phyloP scores from a whole-genome alignment of 495 filamentous ascomycete genomes.

The Copromyces sp. region DNA sequence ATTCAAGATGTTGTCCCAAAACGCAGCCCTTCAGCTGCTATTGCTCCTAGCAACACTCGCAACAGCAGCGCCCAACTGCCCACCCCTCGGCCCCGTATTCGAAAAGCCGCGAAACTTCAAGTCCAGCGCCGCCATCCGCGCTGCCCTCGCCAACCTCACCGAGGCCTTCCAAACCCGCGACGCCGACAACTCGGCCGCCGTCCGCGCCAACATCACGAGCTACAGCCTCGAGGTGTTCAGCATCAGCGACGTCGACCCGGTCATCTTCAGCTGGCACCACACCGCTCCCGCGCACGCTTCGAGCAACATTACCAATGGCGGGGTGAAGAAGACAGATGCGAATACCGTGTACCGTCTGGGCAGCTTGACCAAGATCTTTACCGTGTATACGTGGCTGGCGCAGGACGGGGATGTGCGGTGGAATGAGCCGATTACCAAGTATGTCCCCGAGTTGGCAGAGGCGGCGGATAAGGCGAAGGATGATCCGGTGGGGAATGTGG shows the following conservation, averaged over 20 bases:
- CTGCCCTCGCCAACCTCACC: constrained; percentile 30
- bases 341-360: constrained; percentile 43
- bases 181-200: constrained; percentile 21
- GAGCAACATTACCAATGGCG: constrained; percentile 16
- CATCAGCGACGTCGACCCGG: constrained; percentile 21
- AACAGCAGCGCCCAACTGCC: constrained; percentile 30
- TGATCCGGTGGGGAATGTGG: constrained; percentile 34
- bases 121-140: constrained; percentile 21
- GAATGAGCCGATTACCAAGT: constrained; percentile 41
- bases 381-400: constrained; percentile 36
- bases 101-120: constrained; percentile 32
- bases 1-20: neutral
- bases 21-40: neutral
- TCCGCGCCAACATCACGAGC: constrained; percentile 34
- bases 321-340: constrained; percentile 28
- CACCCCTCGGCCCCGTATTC: constrained; percentile 39
- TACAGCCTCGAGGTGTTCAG: constrained; percentile 46
- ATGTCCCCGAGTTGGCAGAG: constrained; percentile 43
- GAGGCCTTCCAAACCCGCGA: constrained; percentile 22
- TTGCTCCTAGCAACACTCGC: constrained; percentile 2
- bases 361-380: constrained; percentile 41
- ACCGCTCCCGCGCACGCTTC: constrained; percentile 29
- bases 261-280: constrained; percentile 38
- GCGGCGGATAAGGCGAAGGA: constrained; percentile 18
- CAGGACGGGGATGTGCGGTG: constrained; percentile 32